Evolutionary conservation across 805 yeast species (phyloP).

Genomic region (Candida schatavii): DNA sequence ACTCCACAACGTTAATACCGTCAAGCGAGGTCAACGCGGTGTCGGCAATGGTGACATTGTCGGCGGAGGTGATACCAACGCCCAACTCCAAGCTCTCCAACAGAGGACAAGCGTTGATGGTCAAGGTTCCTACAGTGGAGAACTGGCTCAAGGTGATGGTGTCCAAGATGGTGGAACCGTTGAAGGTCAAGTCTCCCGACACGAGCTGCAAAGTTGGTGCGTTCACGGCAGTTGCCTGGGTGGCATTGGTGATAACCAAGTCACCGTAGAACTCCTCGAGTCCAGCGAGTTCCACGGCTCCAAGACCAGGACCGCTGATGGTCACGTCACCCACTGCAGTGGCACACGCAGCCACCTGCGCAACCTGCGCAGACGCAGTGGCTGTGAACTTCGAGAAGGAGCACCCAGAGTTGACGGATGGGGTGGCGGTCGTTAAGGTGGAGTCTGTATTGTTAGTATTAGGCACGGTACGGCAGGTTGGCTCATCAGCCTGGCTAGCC

Average conservation of each 20-base stretch:
- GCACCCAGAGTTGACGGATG: conserved; percentile 61
- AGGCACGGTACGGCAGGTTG: no score
- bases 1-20: conserved; percentile 55
- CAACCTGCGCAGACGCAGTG: conserved; percentile 77
- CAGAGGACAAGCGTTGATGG: conserved; percentile 84
- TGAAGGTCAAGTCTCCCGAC: conserved; percentile 64
- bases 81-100: conserved; percentile 65
- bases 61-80: conserved; percentile 69
- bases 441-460: no score
- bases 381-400: conserved; percentile 66
- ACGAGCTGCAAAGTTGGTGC: conserved; percentile 80
- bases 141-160: conserved; percentile 74
- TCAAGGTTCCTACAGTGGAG: conserved; percentile 76
- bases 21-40: conserved; percentile 65
- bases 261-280: conserved; percentile 77
- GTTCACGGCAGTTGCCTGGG: conserved; percentile 57
- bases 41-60: conserved; percentile 67
- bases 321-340: conserved; percentile 78
- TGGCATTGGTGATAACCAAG: conserved; percentile 63
- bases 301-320: conserved; percentile 59
- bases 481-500: no score
- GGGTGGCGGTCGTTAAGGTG: conserved; percentile 49
- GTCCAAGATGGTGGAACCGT: conserved; percentile 61
- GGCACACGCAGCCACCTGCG: conserved; percentile 66
- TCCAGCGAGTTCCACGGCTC: conserved; percentile 66